Evolutionary conservation across 768 basidiomycete genomes (phyloP).

Genomic region (Bullera alba): DNA sequence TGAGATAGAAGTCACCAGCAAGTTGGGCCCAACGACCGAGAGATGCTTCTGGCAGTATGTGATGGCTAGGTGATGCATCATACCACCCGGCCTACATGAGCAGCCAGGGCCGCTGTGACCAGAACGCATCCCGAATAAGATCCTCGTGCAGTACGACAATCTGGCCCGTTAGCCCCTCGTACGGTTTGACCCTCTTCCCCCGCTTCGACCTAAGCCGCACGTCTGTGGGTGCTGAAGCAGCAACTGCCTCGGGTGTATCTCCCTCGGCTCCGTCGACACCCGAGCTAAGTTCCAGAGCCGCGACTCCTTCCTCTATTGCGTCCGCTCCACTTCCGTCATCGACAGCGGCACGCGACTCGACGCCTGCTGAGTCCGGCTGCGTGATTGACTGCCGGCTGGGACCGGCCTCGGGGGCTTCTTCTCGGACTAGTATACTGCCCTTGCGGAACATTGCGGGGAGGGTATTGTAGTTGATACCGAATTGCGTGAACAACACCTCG

Average conservation of each 20-base stretch:
- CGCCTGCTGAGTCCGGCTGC: background rate
- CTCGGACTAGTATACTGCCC: slow-evolving; percentile 72
- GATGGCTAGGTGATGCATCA: too few relatives aligned
- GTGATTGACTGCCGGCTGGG: background rate
- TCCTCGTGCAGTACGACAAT: slow-evolving; percentile 70
- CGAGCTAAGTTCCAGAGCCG: too few relatives aligned
- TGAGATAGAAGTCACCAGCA: too few relatives aligned
- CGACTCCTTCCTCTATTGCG: too few relatives aligned
- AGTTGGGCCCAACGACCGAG: too few relatives aligned
- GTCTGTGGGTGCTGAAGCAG: background rate
- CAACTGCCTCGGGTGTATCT: too few relatives aligned
- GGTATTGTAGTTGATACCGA: slow-evolving; percentile 80
- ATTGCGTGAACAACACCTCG: slow-evolving; percentile 76
- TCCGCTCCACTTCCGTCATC: too few relatives aligned
- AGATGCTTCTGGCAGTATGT: too few relatives aligned
- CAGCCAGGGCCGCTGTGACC: slow-evolving; percentile 56
- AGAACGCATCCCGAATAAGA: slow-evolving; percentile 74
- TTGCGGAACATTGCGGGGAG: slow-evolving; percentile 68
- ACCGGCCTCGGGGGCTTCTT: background rate
- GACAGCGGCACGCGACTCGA: background rate
- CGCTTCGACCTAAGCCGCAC: slow-evolving; percentile 3
- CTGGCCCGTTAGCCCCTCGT: slow-evolving; percentile 44
- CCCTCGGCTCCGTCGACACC: too few relatives aligned
- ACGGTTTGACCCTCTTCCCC: slow-evolving; percentile 33
- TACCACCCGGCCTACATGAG: too few relatives aligned